Percentiles rank a stretch among this genome's conserved stretches.
phyloP scores from a whole-genome alignment of 2,329 filamentous ascomycete genomes.

The Cordyceps farinosa region DNA sequence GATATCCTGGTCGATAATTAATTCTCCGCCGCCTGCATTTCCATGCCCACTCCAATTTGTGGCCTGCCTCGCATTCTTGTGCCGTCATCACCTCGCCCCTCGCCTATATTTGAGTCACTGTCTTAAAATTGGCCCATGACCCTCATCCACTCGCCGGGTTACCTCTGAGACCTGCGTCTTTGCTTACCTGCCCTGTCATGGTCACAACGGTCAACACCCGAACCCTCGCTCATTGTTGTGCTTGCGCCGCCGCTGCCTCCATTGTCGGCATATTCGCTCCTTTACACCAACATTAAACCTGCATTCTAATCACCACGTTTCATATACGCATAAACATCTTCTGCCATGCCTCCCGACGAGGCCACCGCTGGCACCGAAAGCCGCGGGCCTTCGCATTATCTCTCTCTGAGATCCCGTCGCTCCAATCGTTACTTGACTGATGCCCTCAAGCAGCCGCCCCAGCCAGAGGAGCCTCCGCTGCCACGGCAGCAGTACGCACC shows the following conservation, averaged over 20 bases:
- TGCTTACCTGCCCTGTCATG: slow-evolving; percentile 15
- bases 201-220: slow-evolving; percentile 9
- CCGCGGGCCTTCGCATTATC: slow-evolving; percentile 12
- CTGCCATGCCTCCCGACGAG: slow-evolving; percentile 15
- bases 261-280: not conserved
- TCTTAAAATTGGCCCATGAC: slow-evolving; percentile 11
- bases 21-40: not conserved
- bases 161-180: not conserved
- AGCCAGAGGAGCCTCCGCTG: not conserved
- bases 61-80: not conserved
- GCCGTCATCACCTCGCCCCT: slow-evolving; percentile 7
- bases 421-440: slow-evolving; percentile 8
- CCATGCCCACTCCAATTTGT: not conserved
- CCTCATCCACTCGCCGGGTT: not conserved
- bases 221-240: slow-evolving; percentile 11
- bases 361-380: not conserved
- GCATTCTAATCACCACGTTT: not conserved
- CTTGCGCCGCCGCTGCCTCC: not conserved
- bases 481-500: not conserved
- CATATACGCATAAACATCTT: not conserved
- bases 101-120: slow-evolving; percentile 17
- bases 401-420: slow-evolving; percentile 17
- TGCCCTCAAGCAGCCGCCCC: slow-evolving; percentile 7
- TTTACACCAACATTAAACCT: not conserved
- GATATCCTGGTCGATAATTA: not conserved